phyloP scores from a whole-genome alignment of 2,329 filamentous ascomycete species.

The Paraphaeosphaeria sporulosa region DNA sequence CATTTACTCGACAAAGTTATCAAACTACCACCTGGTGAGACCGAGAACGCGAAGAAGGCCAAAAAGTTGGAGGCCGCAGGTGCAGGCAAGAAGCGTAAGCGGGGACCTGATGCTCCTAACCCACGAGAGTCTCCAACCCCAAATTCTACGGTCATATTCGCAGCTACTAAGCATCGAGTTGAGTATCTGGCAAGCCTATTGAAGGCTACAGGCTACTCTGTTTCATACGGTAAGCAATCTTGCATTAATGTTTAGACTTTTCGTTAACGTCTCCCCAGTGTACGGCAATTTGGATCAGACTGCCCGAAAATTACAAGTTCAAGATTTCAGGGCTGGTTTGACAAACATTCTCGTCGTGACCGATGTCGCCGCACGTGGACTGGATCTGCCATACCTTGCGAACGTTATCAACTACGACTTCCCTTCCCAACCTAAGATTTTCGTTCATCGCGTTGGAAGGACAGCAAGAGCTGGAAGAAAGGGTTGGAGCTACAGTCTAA shows the following conservation, averaged over 20 bases:
- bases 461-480: conserved; percentile 92
- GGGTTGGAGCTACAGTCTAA: conserved; percentile 94
- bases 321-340: conserved; percentile 83
- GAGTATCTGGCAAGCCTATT: conserved; percentile 89
- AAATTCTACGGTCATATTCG: conserved; percentile 94
- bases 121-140: conserved; percentile 77
- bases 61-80: conserved; percentile 56
- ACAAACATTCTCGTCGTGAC: conserved; percentile 95
- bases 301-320: conserved; percentile 88
- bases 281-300: conserved; percentile 96
- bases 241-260: conserved; percentile 8
- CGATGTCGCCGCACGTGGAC: conserved; percentile 95
- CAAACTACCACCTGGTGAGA: conserved; percentile 78
- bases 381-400: conserved; percentile 93
- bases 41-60: conserved; percentile 59
- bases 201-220: conserved; percentile 80
- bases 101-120: conserved; percentile 59
- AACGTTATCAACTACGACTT: conserved; percentile 99
- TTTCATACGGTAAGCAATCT: conserved; percentile 69
- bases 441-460: conserved; percentile 93
- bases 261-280: conserved; percentile 54
- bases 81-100: conserved; percentile 76
- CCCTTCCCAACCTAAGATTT: conserved; percentile 94
- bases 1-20: conserved; percentile 92
- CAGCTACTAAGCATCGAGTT: conserved; percentile 95